Base-by-base conservation (phyloP, 2,329 filamentous ascomycete species). In the Emmonsia crescens region DNA sequence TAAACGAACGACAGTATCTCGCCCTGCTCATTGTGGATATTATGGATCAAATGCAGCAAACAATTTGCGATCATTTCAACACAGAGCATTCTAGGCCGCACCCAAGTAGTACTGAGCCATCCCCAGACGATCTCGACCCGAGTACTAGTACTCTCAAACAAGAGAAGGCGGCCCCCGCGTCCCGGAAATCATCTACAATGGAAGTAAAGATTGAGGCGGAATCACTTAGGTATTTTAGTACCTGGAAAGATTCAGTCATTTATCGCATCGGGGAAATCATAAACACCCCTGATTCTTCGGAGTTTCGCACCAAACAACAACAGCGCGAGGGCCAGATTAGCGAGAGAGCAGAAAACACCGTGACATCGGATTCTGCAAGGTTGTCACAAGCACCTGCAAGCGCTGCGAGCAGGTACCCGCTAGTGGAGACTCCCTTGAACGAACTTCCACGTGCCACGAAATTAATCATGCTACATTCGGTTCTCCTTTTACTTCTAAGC, bases 241-340 rank as follows among this genome's bases (percentile, higher is more conserved):
- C 90, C 65, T 97, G 93, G 93, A 84, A 89, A 68, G 80, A 84
- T 5, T 79, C 80, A 14, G 83, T 96, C 10, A 77, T 89, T 48
- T 81, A 84, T 61, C 83, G 91, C 16, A 78, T 96, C 29, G 83
- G 85, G 21, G 87, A 94, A 66, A 82, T 91, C 42, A 81, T 91
- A 21, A 80, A 82, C 49, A 70, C 31, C 16, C 48, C 59, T n/a
- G 46, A 52, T 55, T 31, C 38, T 55, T 6, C 40, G 2, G 38
- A 44, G 10, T 14, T 40, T 46, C 48, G 19, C 12, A 49, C 6
- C 21, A 31, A 44, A 40, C n/a, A 60, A 31, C 48, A 31, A 36
- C 49, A 16, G 19, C 24, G 10, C 2, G 56, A 46, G 38, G n/a
- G 14, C 3, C 24, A 46, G 8, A 27, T 33, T 14, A 14, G 6